Conservation (phyloP, 2,329 filamentous ascomycete species). For the Ceratocystiopsis minuta region DNA sequence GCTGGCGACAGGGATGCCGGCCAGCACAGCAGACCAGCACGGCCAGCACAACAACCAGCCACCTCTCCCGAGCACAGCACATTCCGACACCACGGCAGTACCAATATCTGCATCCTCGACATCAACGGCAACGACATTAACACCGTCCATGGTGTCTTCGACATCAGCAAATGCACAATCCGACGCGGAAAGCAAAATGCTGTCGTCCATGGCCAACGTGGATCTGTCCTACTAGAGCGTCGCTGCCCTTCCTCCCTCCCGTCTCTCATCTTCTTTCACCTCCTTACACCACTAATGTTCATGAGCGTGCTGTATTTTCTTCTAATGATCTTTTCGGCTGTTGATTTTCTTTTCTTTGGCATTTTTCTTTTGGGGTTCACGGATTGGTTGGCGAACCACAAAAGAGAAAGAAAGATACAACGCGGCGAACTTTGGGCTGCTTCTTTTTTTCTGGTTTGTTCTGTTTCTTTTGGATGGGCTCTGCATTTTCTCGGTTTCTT, state of each 20-base stretch:
- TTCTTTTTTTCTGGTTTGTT: background rate
- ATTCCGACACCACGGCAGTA: conserved; percentile 5
- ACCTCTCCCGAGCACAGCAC: conserved; percentile 3
- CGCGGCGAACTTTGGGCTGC: background rate
- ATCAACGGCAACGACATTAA: conserved; percentile 4
- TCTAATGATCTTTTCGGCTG: background rate
- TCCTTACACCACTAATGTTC: too few species aligned
- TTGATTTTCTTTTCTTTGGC: background rate
- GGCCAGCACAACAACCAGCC: background rate
- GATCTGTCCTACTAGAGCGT: conserved; percentile 10
- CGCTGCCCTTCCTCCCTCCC: too few species aligned
- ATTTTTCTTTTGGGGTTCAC: too few species aligned
- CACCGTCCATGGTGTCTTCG: background rate
- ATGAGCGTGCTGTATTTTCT: too few species aligned
- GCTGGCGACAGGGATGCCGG: background rate
- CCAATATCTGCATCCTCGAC: background rate
- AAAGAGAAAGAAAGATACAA: too few species aligned
- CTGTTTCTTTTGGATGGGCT: background rate
- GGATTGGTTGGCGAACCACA: too few species aligned
- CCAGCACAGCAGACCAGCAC: background rate
- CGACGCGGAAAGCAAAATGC: conserved; percentile 6
- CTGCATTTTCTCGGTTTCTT: too few species aligned
- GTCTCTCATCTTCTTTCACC: too few species aligned
- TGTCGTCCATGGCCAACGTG: conserved; percentile 10
- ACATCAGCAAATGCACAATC: conserved; percentile 4